Base-by-base conservation (phyloP, 2,329 filamentous ascomycete genomes). In the Calonectria pseudoreteaudii region DNA sequence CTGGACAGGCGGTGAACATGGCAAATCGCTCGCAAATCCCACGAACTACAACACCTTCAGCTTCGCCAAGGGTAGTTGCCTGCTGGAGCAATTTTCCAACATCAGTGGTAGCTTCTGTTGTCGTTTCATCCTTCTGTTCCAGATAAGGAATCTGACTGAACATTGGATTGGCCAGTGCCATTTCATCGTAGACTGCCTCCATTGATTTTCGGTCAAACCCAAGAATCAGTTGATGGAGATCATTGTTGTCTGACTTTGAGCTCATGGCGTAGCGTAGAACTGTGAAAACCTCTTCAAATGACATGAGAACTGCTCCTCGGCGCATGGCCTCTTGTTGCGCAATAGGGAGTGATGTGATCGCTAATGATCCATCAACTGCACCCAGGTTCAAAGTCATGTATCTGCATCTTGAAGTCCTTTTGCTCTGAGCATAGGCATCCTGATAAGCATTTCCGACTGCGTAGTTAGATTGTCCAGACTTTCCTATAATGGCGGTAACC, bases 161-260 rank as follows among this genome's bases (percentile, higher is more conserved):
- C 58, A 74, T 69, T 14, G 70, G 73, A 7, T 75, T 74, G 2
- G 65, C 68, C 26, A 76, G 71, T 13, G 70, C 73, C 1, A 58
- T 50, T 18, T 75, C 72, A 23, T 72, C 74, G 11, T 72, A 64
- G 16, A 71, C 70, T 0, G 44, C 66, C 50, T 74, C 68, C 74
- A 74, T 75, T 2, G 74, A 75, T 26, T 72, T 68, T 70, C 66
- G 53, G 64, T 74, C 70, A 53, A 76, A 72, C 1, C 74, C 74
- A 44, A 76, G 60, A 3, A 74, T 68, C 28, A 74, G 34, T 44
- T 76, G 74, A 4, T 44, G 70, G 1, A 70, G 47, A 8, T 23
- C 56, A 65, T 74, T 20, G 4, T 50, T 28, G 23, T 16, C 38
- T 44, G 67, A 70, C 20, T 74, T 56, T 9, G 67, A 20, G 14